These are phyloP conservation scores for Globisporangium sylvaticum DNA, from an alignment of 352 stramenopile species.

Conservation along the genomic window DNA sequence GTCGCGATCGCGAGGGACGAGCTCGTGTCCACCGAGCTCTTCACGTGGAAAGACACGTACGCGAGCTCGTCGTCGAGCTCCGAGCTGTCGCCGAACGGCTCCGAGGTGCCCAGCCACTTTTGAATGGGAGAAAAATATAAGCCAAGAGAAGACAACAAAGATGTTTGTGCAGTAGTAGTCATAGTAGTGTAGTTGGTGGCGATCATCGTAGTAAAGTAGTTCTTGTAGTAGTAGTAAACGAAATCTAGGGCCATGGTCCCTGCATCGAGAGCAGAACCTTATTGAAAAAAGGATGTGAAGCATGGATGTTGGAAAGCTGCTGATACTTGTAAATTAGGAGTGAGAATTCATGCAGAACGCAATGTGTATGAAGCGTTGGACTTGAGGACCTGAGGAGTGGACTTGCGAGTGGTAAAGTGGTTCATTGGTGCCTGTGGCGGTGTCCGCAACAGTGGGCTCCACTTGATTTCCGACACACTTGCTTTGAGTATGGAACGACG, in stretches of 20 bases:
- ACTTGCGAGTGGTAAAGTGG: not conserved
- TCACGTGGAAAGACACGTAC: conserved; percentile 9
- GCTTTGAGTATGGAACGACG: not conserved
- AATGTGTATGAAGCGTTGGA: no score
- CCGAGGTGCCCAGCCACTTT: not conserved
- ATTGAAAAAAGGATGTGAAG: no score
- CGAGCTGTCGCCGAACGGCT: conserved; percentile 9
- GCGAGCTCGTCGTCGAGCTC: conserved; percentile 12
- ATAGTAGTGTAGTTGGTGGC: not conserved
- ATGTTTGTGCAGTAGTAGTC: not conserved
- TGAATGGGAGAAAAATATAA: no score
- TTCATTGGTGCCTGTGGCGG: not conserved
- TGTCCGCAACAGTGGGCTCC: not conserved
- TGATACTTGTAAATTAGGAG: no score
- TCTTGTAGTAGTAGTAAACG: not conserved
- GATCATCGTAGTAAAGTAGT: not conserved
- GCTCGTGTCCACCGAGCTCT: conserved; percentile 22
- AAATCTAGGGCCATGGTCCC: no score
- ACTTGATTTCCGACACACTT: not conserved
- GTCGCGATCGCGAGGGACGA: conserved; percentile 25
- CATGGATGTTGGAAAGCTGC: not conserved
- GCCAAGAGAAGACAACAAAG: no score
- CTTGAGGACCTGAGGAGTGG: no score
- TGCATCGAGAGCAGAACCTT: no score
- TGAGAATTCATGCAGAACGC: no score